Evolutionary conservation across 148 eudicot species (phyloP).

Genomic region (Fagopyrum tataricum): DNA sequence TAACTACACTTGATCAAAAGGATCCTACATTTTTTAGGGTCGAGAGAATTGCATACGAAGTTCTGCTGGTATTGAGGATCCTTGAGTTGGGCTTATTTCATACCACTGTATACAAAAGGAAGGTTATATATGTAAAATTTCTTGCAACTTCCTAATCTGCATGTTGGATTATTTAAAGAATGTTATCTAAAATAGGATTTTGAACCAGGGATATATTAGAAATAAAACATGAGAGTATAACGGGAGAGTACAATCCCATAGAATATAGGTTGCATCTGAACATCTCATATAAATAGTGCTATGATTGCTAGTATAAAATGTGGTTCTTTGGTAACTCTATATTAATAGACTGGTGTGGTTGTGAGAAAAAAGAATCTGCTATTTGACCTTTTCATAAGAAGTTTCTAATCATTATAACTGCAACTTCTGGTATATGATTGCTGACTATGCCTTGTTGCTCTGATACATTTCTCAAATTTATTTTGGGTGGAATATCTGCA

Average conservation of each 20-base stretch:
- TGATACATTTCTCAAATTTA: not conserved
- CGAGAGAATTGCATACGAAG: not conserved
- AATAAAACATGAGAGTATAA: constrained; percentile 9
- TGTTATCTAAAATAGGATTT: constrained; percentile 1
- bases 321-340: constrained; percentile 10
- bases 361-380: not conserved
- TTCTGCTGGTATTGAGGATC: constrained; percentile 10
- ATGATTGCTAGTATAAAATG: not conserved
- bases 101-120: not conserved
- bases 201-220: constrained; percentile 4
- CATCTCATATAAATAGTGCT: not conserved
- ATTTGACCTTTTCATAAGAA: not conserved
- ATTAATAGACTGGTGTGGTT: not conserved
- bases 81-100: not conserved
- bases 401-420: not conserved
- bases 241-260: constrained; percentile 9
- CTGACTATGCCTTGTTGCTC: not conserved
- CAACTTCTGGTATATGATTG: not conserved
- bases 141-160: constrained; percentile 1
- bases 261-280: not conserved
- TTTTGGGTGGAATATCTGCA: constrained; percentile 21
- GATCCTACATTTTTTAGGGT: not conserved
- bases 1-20: not conserved
- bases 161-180: not conserved
- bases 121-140: too few relatives aligned